phyloP scores from a whole-genome alignment of 2,329 filamentous ascomycete species.

The Arthroderma uncinatum region DNA sequence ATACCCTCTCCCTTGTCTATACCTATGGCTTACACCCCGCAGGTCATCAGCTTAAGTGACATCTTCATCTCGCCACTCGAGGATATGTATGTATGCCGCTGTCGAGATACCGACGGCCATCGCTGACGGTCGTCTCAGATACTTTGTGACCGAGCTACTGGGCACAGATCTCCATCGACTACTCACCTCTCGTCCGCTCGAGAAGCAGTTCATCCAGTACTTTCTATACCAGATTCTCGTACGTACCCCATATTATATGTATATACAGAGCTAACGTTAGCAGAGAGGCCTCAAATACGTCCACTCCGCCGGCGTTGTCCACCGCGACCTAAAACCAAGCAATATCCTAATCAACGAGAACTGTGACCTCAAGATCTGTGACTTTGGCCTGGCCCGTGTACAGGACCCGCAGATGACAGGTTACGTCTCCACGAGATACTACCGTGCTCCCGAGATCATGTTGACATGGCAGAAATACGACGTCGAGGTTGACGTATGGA shows the following conservation, averaged over 20 bases:
- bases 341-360: slow-evolving; percentile 99
- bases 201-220: slow-evolving; percentile 99
- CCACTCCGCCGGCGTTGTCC: slow-evolving; percentile 93
- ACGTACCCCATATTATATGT: slow-evolving; percentile 26
- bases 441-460: slow-evolving; percentile 98
- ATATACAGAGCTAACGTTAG: background rate
- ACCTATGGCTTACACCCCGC: slow-evolving; percentile 14
- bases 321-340: slow-evolving; percentile 94
- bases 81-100: slow-evolving; percentile 63
- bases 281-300: slow-evolving; percentile 98
- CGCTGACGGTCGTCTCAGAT: slow-evolving; percentile 44
- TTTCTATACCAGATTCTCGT: slow-evolving; percentile 99
- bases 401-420: slow-evolving; percentile 99
- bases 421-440: slow-evolving; percentile 97
- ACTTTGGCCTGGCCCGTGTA: slow-evolving; percentile 93
- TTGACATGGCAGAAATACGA: slow-evolving; percentile 99
- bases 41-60: slow-evolving; percentile 97
- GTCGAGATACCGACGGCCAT: background rate
- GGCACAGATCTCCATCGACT: slow-evolving; percentile 94
- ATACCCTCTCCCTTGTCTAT: background rate
- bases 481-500: slow-evolving; percentile 98
- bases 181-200: slow-evolving; percentile 84
- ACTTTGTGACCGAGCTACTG: slow-evolving; percentile 95
- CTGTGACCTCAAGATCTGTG: slow-evolving; percentile 98
- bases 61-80: slow-evolving; percentile 99